Conservation (phyloP, 805 yeast genomes). For the Yarrowia sp. region DNA sequence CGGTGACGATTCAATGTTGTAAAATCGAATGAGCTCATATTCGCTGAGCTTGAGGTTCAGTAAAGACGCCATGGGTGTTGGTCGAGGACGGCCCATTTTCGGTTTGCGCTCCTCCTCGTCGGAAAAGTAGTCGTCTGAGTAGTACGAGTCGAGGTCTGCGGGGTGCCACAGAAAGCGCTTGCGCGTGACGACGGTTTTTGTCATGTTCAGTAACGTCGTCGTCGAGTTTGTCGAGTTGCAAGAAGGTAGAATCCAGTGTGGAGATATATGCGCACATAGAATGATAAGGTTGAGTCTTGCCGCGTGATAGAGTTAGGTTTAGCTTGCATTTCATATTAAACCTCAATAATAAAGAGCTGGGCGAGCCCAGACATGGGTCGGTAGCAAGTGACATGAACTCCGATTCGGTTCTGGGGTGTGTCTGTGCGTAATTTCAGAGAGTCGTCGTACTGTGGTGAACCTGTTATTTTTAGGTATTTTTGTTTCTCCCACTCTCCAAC, state of each 20-base stretch:
- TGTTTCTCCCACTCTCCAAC: no score
- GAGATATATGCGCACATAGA: neutral
- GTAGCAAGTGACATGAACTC: no score
- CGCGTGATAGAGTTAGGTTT: neutral
- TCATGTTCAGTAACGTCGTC: neutral
- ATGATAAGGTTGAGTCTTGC: neutral
- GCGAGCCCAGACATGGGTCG: no score
- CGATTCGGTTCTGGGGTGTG: no score
- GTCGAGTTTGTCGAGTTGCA: neutral
- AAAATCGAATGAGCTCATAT: slow-evolving; percentile 16
- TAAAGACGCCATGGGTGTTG: slow-evolving; percentile 5
- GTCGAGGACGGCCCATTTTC: neutral
- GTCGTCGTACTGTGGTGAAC: no score
- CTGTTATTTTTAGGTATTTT: no score
- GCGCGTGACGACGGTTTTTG: neutral
- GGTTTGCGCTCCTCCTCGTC: neutral
- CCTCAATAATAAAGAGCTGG: no score
- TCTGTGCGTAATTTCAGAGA: no score
- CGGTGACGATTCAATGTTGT: slow-evolving; percentile 10
- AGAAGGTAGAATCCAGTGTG: neutral
- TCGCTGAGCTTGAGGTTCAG: slow-evolving; percentile 1
- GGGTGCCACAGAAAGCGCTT: slow-evolving; percentile 17
- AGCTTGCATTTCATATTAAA: no score
- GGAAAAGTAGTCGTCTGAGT: neutral
- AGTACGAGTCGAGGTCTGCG: neutral